These are phyloP conservation scores for Pichia thaimueangensis DNA, from an alignment of 805 yeast species.

Conservation along the genomic window DNA sequence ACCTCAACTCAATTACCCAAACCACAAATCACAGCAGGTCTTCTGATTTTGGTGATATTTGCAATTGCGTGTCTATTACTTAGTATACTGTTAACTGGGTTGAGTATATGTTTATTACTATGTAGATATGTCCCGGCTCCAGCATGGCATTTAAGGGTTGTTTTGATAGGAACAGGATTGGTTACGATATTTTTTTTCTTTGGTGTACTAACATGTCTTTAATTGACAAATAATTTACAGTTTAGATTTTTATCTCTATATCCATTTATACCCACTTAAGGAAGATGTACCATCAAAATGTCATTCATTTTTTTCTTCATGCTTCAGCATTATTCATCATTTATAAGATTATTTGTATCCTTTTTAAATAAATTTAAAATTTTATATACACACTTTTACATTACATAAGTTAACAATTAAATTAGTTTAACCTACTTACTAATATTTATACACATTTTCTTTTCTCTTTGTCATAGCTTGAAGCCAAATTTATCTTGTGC, in stretches of 20 bases:
- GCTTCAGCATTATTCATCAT: too few species aligned
- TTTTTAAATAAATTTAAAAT: too few species aligned
- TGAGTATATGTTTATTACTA: slow-evolving; percentile 40
- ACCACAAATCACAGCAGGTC: slow-evolving; percentile 14
- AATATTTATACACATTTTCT: too few species aligned
- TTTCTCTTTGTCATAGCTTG: slow-evolving; percentile 15
- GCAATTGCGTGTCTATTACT: slow-evolving; percentile 38
- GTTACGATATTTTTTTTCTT: slow-evolving; percentile 39
- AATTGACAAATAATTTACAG: neutral
- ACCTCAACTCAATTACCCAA: slow-evolving; percentile 7
- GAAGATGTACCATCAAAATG: neutral
- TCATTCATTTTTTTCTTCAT: too few species aligned
- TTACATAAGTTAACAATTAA: too few species aligned
- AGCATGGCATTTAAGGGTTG: slow-evolving; percentile 36
- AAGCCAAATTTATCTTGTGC: slow-evolving; percentile 30
- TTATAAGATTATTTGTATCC: too few species aligned
- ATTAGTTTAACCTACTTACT: too few species aligned
- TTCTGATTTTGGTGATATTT: slow-evolving; percentile 28
- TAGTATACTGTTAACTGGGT: slow-evolving; percentile 30
- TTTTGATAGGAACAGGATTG: slow-evolving; percentile 36
- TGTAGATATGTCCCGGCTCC: slow-evolving; percentile 34
- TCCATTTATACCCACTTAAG: neutral
- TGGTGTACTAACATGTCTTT: slow-evolving; percentile 28
- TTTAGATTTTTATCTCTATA: neutral
- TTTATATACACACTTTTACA: too few species aligned